Percentiles rank a stretch among this genome's conserved stretches.
phyloP scores from a whole-genome alignment of 2,329 filamentous ascomycete species.

The Cladosporium velox region DNA sequence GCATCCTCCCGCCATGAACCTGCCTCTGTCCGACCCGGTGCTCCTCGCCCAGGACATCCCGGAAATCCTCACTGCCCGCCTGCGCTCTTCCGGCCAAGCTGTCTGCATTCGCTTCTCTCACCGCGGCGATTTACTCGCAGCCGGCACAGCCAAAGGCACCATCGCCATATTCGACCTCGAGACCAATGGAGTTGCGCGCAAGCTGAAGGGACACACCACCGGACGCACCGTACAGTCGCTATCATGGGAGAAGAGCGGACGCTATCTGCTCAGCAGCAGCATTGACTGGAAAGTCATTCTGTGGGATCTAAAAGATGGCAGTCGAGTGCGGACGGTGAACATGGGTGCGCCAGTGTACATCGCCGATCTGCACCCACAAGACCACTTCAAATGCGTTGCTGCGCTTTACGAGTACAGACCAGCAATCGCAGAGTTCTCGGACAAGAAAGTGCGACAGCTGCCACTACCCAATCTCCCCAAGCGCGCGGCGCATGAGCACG shows the following conservation, averaged over 20 bases:
- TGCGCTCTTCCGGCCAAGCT: slow-evolving; percentile 68
- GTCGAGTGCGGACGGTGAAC: slow-evolving; percentile 76
- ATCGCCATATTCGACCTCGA: slow-evolving; percentile 97
- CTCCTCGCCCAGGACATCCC: slow-evolving; percentile 80
- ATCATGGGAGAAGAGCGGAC: slow-evolving; percentile 90
- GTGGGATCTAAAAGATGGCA: slow-evolving; percentile 82
- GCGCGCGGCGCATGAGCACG: slow-evolving; percentile 68
- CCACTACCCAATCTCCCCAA: slow-evolving; percentile 80
- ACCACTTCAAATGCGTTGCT: slow-evolving; percentile 83
- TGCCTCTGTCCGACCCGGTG: slow-evolving; percentile 71
- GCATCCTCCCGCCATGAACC: slow-evolving; percentile 59
- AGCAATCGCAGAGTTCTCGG: slow-evolving; percentile 70
- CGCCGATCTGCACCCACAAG: slow-evolving; percentile 88
- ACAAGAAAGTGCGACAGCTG: slow-evolving; percentile 64
- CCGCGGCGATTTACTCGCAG: slow-evolving; percentile 90
- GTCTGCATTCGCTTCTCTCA: slow-evolving; percentile 83
- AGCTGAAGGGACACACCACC: slow-evolving; percentile 81
- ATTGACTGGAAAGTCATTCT: slow-evolving; percentile 96
- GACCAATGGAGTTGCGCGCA: slow-evolving; percentile 93
- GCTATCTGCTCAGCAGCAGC: slow-evolving; percentile 87
- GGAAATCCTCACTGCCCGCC: slow-evolving; percentile 82
- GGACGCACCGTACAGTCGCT: slow-evolving; percentile 84
- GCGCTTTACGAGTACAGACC: slow-evolving; percentile 94
- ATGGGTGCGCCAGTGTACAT: slow-evolving; percentile 95
- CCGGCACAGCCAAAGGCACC: slow-evolving; percentile 85